Percentiles rank a stretch among this genome's conserved stretches.
Conservation (phyloP, 306 rosid genomes). For the Quercus suber region DNA sequence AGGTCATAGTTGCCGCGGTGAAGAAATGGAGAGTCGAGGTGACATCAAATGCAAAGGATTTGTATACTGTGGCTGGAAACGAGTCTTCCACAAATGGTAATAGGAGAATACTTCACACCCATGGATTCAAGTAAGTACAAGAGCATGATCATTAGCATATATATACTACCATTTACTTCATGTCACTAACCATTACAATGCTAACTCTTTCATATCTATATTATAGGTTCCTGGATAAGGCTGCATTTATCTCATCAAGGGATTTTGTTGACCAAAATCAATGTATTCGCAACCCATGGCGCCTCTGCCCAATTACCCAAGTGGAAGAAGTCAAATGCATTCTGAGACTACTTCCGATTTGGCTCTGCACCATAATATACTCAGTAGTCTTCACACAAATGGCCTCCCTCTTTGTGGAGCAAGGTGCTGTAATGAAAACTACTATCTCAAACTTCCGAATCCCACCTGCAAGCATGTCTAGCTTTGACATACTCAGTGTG, state of each 20-base stretch:
- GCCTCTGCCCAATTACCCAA: constrained; percentile 81
- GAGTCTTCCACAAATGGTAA: constrained; percentile 42
- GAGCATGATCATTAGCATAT: constrained; percentile 11
- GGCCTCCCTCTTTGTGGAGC: constrained; percentile 99
- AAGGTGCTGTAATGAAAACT: constrained; percentile 97
- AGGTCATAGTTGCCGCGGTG: constrained; percentile 76
- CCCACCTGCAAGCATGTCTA: constrained; percentile 98
- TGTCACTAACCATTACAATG: not conserved
- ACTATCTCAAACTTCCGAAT: constrained; percentile 63
- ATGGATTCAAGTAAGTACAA: constrained; percentile 84
- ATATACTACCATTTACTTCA: not conserved
- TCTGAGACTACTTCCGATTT: constrained; percentile 87
- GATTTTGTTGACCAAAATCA: constrained; percentile 55
- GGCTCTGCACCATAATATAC: constrained; percentile 98
- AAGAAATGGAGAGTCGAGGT: constrained; percentile 57
- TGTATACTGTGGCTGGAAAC: constrained; percentile 36
- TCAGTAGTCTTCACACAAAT: constrained; percentile 97
- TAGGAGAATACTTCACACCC: constrained; percentile 84
- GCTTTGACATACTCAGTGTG: constrained; percentile 92
- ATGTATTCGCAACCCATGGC: constrained; percentile 56
- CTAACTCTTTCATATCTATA: not conserved
- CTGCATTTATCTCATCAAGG: constrained; percentile 77
- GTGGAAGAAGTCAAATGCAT: constrained; percentile 98
- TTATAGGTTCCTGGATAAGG: constrained; percentile 90
- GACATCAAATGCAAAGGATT: constrained; percentile 56